phyloP scores from a whole-genome alignment of 2,329 filamentous ascomycete genomes.

The Fusarium temperatum region DNA sequence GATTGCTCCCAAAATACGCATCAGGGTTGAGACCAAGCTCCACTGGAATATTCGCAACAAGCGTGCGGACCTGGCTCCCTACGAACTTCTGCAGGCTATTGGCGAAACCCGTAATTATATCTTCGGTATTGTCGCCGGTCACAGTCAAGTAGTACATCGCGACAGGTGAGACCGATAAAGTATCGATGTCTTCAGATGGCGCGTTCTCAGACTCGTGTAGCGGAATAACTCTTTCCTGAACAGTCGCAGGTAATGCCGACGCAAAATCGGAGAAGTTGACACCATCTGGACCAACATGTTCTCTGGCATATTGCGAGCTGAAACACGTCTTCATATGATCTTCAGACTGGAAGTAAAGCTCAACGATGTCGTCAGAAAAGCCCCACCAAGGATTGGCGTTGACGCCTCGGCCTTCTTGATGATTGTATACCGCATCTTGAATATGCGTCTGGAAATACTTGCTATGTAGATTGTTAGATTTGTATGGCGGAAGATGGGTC shows the following conservation, averaged over 20 bases:
- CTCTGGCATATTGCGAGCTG: background rate
- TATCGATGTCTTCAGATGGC: background rate
- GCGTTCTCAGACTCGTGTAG: rapidly evolving
- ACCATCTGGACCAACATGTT: background rate
- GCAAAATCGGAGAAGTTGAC: background rate
- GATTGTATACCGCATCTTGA: background rate
- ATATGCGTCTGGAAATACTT: background rate
- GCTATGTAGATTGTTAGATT: background rate
- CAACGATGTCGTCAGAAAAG: background rate
- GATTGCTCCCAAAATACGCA: background rate
- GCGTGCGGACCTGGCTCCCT: background rate
- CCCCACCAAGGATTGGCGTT: background rate
- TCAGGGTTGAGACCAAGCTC: background rate
- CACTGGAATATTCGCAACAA: background rate
- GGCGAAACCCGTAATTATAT: background rate
- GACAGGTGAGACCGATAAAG: background rate
- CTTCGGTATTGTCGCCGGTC: background rate
- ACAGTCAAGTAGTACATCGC: background rate
- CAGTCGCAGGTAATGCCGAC: background rate
- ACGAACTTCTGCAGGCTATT: background rate
- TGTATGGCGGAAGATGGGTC: rapidly evolving
- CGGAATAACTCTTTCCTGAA: background rate
- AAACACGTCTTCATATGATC: background rate
- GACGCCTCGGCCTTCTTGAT: background rate
- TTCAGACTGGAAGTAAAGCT: background rate